Conservation (phyloP, 108 stramenopile genomes). For the Cyclotella sp. region DNA sequence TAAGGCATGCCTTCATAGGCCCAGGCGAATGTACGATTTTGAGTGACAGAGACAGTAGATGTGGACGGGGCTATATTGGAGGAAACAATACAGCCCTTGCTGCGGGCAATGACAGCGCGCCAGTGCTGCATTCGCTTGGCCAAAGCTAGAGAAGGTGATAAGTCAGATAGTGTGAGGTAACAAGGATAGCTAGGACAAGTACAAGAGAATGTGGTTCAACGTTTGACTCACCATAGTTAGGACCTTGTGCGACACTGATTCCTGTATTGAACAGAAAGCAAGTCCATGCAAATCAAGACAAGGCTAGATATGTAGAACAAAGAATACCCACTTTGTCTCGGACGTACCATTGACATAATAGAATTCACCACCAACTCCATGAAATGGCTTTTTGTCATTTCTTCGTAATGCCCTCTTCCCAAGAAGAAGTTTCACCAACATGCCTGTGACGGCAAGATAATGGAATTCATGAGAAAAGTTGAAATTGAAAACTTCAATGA, state of each 20-base stretch:
- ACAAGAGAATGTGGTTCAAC: background rate
- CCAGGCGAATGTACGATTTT: constrained; percentile 96
- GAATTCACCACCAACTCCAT: constrained; percentile 63
- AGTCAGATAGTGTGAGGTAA: background rate
- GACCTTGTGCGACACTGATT: constrained; percentile 96
- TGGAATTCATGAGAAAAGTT: background rate
- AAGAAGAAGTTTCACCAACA: constrained; percentile 70
- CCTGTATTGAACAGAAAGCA: constrained; percentile 58
- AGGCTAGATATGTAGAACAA: too few relatives aligned
- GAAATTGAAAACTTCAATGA: background rate
- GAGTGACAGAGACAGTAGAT: constrained; percentile 92
- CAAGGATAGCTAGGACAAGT: background rate
- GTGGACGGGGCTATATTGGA: constrained; percentile 98
- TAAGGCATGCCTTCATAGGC: constrained; percentile 99
- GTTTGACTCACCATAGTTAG: constrained; percentile 76
- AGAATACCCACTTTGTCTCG: background rate
- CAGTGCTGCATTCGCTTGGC: constrained; percentile 99
- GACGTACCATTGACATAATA: constrained; percentile 52
- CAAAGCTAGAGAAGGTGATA: constrained; percentile 59
- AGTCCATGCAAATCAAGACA: background rate
- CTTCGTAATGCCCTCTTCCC: constrained; percentile 77
- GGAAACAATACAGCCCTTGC: constrained; percentile 91
- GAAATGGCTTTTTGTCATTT: constrained; percentile 75
- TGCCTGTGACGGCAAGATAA: constrained; percentile 6
- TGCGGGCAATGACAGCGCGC: constrained; percentile 92